Evolutionary conservation across 176 grass and related monocot genomes (phyloP), one percentile per base, ranked within the genome.

Genomic region (Triticum urartu): DNA sequence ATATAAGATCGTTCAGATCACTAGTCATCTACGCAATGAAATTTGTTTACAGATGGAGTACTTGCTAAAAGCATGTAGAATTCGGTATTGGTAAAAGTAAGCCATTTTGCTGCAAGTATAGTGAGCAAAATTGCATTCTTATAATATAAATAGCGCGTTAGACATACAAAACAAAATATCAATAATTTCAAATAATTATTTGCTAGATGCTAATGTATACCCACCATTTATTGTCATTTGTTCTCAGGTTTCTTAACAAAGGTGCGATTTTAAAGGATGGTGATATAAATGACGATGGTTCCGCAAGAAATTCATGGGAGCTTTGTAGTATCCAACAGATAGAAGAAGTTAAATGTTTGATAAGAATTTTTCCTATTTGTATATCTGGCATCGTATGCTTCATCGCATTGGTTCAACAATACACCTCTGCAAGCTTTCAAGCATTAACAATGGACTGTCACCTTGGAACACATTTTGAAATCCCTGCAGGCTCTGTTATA

Each of bases 291-390:
- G 34, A 72, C 42, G 87, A 91, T 9, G 87, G 90, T 58, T 88
- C 40, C 59, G 77, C 91, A 61, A 88, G 70, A 38, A 94, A 91
- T 70, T 32, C 74, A 21, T 95, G 91, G 92, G 63, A 84, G 35
- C 79, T 95, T 47, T 89, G 91, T 76, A 98, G 83, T 79, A 87
- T 98, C 40, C 95, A 90, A 56, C 86, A 86, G 79, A 83, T 93
- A 60, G 95, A 95, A 68, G 92, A 95, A 81, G 81, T 85, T 10
- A 97, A 97, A 81, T 98, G 93, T 83, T 90, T 93, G 40, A 87
- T 93, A 78, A 81, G 85, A 73, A 93, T 95, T 87, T 43, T 95
- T 8, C 95, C 91, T 56, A 70, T 97, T 35, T 95, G 61, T 86
- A 42, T 91, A 24, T 88, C 93, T 54, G 91, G 89, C 48, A 35